Percentiles rank a stretch among this genome's conserved stretches.
These are phyloP conservation scores for Aureobasidium leucospermi DNA, from an alignment of 2,329 filamentous ascomycete species.

Conservation along the genomic window DNA sequence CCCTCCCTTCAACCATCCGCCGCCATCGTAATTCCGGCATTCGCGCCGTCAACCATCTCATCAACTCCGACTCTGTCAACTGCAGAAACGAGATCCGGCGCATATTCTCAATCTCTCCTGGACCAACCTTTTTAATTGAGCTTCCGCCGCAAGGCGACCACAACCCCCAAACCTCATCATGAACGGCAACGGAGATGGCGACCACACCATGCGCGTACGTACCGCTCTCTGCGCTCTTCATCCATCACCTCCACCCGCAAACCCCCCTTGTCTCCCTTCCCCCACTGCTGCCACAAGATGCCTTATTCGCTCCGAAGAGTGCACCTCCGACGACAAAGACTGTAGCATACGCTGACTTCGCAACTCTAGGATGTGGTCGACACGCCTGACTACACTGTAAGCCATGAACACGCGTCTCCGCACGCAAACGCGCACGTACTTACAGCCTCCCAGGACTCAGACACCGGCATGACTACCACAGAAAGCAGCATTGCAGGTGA, in stretches of 20 bases:
- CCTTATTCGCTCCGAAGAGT: neutral
- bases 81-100: neutral
- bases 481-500: slow-evolving; percentile 85
- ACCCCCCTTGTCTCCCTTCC: neutral
- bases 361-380: slow-evolving; percentile 41
- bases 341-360: slow-evolving; percentile 1
- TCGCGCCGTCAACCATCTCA: neutral
- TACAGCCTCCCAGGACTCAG: slow-evolving; percentile 42
- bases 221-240: neutral
- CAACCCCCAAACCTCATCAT: slow-evolving; percentile 11
- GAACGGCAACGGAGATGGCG: slow-evolving; percentile 18
- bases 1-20: neutral
- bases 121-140: slow-evolving; percentile 1
- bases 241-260: neutral
- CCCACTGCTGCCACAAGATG: neutral
- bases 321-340: neutral
- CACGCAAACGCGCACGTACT: neutral
- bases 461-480: slow-evolving; percentile 59
- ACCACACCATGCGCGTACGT: slow-evolving; percentile 16
- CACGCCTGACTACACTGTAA: slow-evolving; percentile 52
- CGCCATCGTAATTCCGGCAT: neutral
- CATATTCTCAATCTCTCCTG: slow-evolving; percentile 1
- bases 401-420: neutral
- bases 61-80: slow-evolving; percentile 8
- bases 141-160: slow-evolving; percentile 14